These are phyloP conservation scores for Pharus latifolius DNA, from an alignment of 176 grass and related monocot genomes.

Conservation along the genomic window DNA sequence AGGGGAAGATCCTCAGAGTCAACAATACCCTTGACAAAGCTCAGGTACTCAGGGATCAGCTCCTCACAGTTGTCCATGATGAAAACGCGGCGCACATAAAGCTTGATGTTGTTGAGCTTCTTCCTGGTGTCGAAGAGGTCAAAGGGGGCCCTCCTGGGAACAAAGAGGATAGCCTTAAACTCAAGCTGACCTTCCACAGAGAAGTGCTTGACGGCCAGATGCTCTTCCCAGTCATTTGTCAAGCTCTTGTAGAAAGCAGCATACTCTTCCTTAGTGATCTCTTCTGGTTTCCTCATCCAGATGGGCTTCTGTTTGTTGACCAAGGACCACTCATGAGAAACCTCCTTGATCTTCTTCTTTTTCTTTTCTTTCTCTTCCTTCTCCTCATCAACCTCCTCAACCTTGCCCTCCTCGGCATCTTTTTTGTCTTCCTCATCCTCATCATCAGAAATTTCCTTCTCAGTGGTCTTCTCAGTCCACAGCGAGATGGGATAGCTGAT, in stretches of 20 bases:
- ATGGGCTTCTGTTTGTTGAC: conserved; percentile 94
- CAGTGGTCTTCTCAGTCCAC: conserved; percentile 86
- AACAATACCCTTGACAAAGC: conserved; percentile 79
- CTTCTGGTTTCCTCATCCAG: conserved; percentile 92
- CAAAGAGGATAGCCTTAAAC: conserved; percentile 77
- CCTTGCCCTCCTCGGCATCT: conserved; percentile 79
- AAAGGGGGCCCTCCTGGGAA: conserved; percentile 76
- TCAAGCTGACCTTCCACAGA: conserved; percentile 92
- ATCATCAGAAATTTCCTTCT: conserved; percentile 91
- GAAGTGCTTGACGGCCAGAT: conserved; percentile 84
- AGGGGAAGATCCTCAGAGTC: conserved; percentile 89
- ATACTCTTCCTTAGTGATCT: conserved; percentile 88
- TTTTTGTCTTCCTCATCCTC: conserved; percentile 94
- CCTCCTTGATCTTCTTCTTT: conserved; percentile 93
- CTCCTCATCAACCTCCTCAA: conserved; percentile 84
- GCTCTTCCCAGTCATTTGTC: conserved; percentile 93
- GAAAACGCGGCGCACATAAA: conserved; percentile 75
- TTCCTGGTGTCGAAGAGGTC: conserved; percentile 84
- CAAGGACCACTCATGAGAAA: conserved; percentile 71
- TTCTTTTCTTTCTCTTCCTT: conserved; percentile 80
- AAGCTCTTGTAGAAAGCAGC: conserved; percentile 94
- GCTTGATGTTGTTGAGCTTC: conserved; percentile 91
- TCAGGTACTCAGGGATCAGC: conserved; percentile 65
- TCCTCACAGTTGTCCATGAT: conserved; percentile 95
- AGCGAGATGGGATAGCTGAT: conserved; percentile 90